Evolutionary conservation across 2,329 filamentous ascomycete genomes (phyloP).

Genomic region (Alternaria sp.): DNA sequence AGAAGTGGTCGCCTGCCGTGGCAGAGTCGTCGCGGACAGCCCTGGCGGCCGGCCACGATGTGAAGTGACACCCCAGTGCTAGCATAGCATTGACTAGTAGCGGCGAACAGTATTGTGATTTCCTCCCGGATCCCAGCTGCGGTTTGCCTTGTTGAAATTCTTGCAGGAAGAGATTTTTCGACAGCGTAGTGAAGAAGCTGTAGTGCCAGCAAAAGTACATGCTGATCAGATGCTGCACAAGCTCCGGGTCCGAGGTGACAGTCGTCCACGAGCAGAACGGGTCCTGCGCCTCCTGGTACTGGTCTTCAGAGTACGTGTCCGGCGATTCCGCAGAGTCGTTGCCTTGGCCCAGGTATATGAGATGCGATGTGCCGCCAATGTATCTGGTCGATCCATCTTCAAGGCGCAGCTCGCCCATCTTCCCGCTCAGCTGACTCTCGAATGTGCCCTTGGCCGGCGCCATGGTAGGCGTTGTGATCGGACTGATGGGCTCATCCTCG

Average conservation of each 20-base stretch:
- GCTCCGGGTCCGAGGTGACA: constrained; percentile 78
- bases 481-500: constrained; percentile 49
- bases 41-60: constrained; percentile 74
- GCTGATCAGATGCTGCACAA: constrained; percentile 86
- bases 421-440: constrained; percentile 85
- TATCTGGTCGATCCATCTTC: constrained; percentile 89
- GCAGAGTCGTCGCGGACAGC: constrained; percentile 74
- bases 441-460: constrained; percentile 52
- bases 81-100: constrained; percentile 93
- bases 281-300: constrained; percentile 64
- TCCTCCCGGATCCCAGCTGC: constrained; percentile 53
- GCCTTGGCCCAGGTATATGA: constrained; percentile 72
- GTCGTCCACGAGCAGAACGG: constrained; percentile 85
- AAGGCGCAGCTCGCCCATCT: constrained; percentile 88
- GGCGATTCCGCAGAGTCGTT: constrained; percentile 40
- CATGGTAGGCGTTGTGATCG: constrained; percentile 44
- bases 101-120: constrained; percentile 82
- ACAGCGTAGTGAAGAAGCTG: constrained; percentile 90
- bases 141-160: constrained; percentile 80
- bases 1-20: constrained; percentile 95
- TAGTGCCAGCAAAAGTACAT: constrained; percentile 99
- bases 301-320: constrained; percentile 50
- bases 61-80: constrained; percentile 92
- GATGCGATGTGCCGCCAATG: constrained; percentile 91
- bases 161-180: constrained; percentile 82